Base-by-base conservation (phyloP, 2,329 filamentous ascomycete genomes). In the Hymenoscyphus linearis region DNA sequence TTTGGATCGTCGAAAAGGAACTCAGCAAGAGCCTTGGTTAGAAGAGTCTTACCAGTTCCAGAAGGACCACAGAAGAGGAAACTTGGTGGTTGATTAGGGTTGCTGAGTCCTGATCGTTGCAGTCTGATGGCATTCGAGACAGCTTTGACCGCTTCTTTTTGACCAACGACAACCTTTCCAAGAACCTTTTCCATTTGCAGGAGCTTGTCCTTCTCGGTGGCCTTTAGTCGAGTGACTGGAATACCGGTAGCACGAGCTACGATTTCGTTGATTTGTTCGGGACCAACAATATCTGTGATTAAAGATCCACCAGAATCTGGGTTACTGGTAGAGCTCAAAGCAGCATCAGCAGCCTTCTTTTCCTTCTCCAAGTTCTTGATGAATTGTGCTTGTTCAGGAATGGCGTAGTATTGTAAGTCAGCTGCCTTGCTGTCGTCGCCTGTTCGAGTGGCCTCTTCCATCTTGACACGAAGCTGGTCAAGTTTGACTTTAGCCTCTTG, bases 1-100 rank as follows among this genome's bases (percentile, higher is more conserved):
- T 97, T 97, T 27, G 93, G 79, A 69, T 99, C 95, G 73, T 99
- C 95, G 78, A 99, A 99, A 31, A 99, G 81, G 80, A 99, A 99
- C 75, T 99, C 95, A 55, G 95, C 95, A 62, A 99, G 82, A 16
- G 93, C 95, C 77, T 99, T 99, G 66, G 93, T 98, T 61, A 99
- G 86, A 22, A 99, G 81, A 18, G 95, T 99, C 79, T 99, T 99
- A 81, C 95, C 95, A 13, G 95, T 99, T 80, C 95, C 95, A 0
- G 93, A 98, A 14, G 95, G 95, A 80, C 95, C 95, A 72, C 95
- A 98, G 85, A 99, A 99, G 61, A 99, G 83, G 87, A 99, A 99
- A 73, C 91, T 96, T 2, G 95, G 95, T 27, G 95, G 95, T 71
- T 96, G 91, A 74, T 98, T 98, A 34, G 95, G 95, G 74, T 99